Evolutionary conservation across 2,329 filamentous ascomycete species (phyloP).

Genomic region (Colletotrichum lentis): DNA sequence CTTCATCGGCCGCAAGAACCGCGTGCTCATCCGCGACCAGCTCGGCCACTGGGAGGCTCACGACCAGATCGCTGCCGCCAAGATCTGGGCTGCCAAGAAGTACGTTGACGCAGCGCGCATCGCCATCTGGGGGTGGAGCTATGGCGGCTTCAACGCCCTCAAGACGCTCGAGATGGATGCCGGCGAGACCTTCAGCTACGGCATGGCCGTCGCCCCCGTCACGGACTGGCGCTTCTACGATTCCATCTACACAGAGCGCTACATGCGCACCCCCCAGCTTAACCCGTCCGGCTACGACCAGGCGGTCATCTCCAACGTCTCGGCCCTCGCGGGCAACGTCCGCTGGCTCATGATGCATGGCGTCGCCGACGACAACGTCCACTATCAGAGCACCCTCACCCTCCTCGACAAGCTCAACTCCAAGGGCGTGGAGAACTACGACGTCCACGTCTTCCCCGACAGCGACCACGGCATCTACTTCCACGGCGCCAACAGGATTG

Average conservation of each 20-base stretch:
- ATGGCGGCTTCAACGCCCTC: slow-evolving; percentile 92
- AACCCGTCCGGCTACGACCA: slow-evolving; percentile 81
- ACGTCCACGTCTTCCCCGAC: slow-evolving; percentile 95
- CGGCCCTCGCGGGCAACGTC: slow-evolving; percentile 76
- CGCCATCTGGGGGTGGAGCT: slow-evolving; percentile 99
- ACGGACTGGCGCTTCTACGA: slow-evolving; percentile 98
- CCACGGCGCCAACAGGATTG: slow-evolving; percentile 88
- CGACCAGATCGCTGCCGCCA: slow-evolving; percentile 91
- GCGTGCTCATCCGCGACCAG: slow-evolving; percentile 82
- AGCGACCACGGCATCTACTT: slow-evolving; percentile 96
- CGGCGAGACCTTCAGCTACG: slow-evolving; percentile 90
- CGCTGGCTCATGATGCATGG: slow-evolving; percentile 97
- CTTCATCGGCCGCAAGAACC: slow-evolving; percentile 83
- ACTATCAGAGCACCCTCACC: slow-evolving; percentile 91
- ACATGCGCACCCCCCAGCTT: slow-evolving; percentile 92
- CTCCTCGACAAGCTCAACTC: slow-evolving; percentile 88
- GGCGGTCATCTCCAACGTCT: slow-evolving; percentile 76
- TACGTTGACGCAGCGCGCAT: slow-evolving; percentile 86
- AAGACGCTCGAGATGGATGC: slow-evolving; percentile 94
- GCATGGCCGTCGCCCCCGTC: slow-evolving; percentile 98
- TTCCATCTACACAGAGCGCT: slow-evolving; percentile 92
- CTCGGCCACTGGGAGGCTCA: slow-evolving; percentile 85
- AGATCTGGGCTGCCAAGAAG: slow-evolving; percentile 79
- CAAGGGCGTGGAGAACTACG: slow-evolving; percentile 86
- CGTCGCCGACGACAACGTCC: slow-evolving; percentile 96